Base-by-base conservation (phyloP, 768 basidiomycete genomes). In the Agrocybe pediades region DNA sequence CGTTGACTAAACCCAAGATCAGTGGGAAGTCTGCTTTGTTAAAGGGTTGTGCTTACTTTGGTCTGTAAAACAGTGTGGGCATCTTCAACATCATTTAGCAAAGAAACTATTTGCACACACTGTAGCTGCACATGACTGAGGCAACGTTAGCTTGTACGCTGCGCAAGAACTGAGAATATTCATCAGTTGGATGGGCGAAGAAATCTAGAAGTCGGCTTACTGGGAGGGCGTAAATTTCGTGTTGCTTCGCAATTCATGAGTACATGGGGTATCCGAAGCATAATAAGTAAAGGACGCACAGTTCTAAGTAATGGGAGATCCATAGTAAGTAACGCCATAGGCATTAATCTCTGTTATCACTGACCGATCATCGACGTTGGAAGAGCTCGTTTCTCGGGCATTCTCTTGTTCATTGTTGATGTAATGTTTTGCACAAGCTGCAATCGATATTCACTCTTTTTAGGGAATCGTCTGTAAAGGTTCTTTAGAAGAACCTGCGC, bases 41-140 rank as follows among this genome's bases (percentile, higher is more conserved):
- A 16, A 20, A 9, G 16, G 8, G 21, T 36, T 7, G 21, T 2
- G 36, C 65, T 16, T 26, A 75, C 72, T 71, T 65, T 71, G 71
- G 62, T 74, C 73, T 74, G 20, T 9, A 40, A 8, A 33, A n/a
- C 3, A 23, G 49, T 41, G 19, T 8, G n/a, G 47, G 20, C 20
- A 19, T 52, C 21, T 40, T 16, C 42, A 26, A 43, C 53, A 30
- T 24, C n/a, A n/a, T n/a, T n/a, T n/a, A n/a, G n/a, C n/a, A n/a
- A n/a, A n/a, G n/a, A n/a, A n/a, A n/a, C n/a, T n/a, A n/a, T n/a
- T n/a, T n/a, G n/a, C n/a, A n/a, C n/a, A n/a, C 33, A 77, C 81
- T 84, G 59, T 85, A 85, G 54, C 81, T 83, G 65, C 85, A 86
- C 85, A 86, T 86, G 50, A 88, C 76, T 3, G 83, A 65, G 1